Evolutionary conservation across 2,329 filamentous ascomycete genomes (phyloP), one percentile per base, ranked within the genome.

Genomic region (Paecilomyces sp.): DNA sequence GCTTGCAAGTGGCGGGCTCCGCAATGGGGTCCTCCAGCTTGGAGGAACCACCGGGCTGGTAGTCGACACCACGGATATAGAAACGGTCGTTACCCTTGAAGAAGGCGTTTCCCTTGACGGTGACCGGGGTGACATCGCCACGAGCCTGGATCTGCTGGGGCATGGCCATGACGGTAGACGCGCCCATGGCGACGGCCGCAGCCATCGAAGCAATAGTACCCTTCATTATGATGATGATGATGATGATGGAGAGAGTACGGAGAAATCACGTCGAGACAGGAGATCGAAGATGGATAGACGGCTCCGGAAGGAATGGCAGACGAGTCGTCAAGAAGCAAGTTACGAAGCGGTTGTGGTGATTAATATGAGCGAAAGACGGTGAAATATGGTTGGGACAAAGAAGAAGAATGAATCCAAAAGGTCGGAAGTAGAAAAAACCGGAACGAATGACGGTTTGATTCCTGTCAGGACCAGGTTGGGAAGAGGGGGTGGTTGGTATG

Each of bases 1-100:
- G 88, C 74, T 85, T 83, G 84, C 92, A 96, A 70, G 82, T 77
- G 3, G 76, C 76, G 25, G 79, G 71, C 68, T 95, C 87, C 63
- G 90, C 87, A 57, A 96, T 87, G 62, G 92, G 91, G 72, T 96
- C 92, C 58, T 78, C 77, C 56, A 85, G 76, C 51, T 85, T 74
- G 57, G 85, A 86, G 12, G 85, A 82, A 63, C 86, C 87, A 68
- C 84, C 84, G 56, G 84, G 85, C 72, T 88, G 85, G 73, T 88
- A 88, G 76, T 89, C 88, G 65, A 81, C 74, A 71, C 78, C 79
- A 56, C 78, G 76, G 31, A 82, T 76, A 67, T 80, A 82, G 72
- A 82, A 82, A 58, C 86, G 83, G 56, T 84, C 68, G 61, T 82
- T 70, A 61, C 85, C 85, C 63, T 84, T 80, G 74, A 85, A 88